Evolutionary conservation across 805 yeast species (phyloP).

Genomic region (Komagataella mondaviorum): DNA sequence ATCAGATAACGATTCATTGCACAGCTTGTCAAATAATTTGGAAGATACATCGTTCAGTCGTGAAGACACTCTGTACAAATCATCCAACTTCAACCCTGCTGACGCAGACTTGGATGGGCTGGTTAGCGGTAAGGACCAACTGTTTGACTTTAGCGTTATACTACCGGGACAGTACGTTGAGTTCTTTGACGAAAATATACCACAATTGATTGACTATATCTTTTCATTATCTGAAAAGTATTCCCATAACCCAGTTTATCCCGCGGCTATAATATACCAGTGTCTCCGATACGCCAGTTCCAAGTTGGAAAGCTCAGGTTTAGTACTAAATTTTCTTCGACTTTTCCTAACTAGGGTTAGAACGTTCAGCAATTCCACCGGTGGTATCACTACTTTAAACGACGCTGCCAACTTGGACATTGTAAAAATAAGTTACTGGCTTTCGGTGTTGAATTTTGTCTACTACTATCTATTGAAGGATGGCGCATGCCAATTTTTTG

Average conservation of each 20-base stretch:
- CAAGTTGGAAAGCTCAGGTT: constrained; percentile 36
- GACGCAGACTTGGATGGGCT: constrained; percentile 21
- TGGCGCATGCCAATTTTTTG: constrained; percentile 33
- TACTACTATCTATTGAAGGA: constrained; percentile 69
- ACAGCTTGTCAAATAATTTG: constrained; percentile 9
- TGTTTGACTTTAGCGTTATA: constrained; percentile 44
- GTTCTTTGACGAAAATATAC: constrained; percentile 46
- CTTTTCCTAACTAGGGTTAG: constrained; percentile 50
- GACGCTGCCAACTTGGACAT: constrained; percentile 39
- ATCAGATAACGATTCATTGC: neutral
- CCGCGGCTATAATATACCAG: constrained; percentile 61
- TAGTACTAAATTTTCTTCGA: constrained; percentile 46
- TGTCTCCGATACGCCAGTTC: constrained; percentile 56
- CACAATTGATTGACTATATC: constrained; percentile 31
- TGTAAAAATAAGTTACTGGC: constrained; percentile 74
- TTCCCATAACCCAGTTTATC: constrained; percentile 38
- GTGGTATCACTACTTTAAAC: constrained; percentile 33
- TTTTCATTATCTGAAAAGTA: constrained; percentile 28
- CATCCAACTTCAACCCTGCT: constrained; percentile 16
- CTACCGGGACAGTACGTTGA: constrained; percentile 46
- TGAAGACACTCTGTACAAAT: constrained; percentile 9
- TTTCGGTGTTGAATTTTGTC: constrained; percentile 63
- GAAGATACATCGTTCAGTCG: constrained; percentile 4
- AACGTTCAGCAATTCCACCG: constrained; percentile 42
- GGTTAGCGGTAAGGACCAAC: constrained; percentile 10